Base-by-base conservation (phyloP, 2,329 filamentous ascomycete species). In the Chaetoscypha palmicola region DNA sequence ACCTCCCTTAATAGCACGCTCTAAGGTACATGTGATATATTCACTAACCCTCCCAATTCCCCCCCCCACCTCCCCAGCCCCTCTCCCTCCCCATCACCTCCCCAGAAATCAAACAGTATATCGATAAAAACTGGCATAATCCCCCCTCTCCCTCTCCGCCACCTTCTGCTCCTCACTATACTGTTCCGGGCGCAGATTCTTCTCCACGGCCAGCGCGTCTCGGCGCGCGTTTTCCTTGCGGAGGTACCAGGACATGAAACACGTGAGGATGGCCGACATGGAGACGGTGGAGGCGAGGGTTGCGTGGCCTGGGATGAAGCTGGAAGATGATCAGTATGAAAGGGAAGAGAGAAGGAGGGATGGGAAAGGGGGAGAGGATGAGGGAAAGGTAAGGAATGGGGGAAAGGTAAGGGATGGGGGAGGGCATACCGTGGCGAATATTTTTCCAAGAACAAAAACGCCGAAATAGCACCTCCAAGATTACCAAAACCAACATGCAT, bases 401-500 rank as follows among this genome's bases (percentile, higher is more conserved):
- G n/a, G n/a, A n/a, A n/a, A n/a, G n/a, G n/a, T n/a, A n/a, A n/a
- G n/a, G 21, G 35, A 16, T 23, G 14, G n/a, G 21, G 20, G 21
- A 2, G 14, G 4, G 56, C 28, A 67, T 48, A 55, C 57, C 54
- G 48, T 12, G 58, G 56, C 14, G 41, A 30, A 44, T 74, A 65
- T 21, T 65, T 63, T n/a, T 63, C 45, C 4, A 69, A 58, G 50
- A 72, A 77, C 11, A 74, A 64, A 48, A 71, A 74, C 3, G 67
- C 65, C 1, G 71, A 66, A 38, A 77, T 62, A 74, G 46, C 36
- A 34, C 90, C 89, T 58, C 94, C 94, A 36, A 95, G 69, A 60
- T 95, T 95, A 16, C 89, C 89, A 83, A 86, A 94, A 16, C 84
- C 88, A 48, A 95, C 91, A 41, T 94, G 83, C 54, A 94, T 80